These are phyloP conservation scores for Golovinomyces cichoracearum DNA, from an alignment of 2,329 filamentous ascomycete species.

Conservation along the genomic window DNA sequence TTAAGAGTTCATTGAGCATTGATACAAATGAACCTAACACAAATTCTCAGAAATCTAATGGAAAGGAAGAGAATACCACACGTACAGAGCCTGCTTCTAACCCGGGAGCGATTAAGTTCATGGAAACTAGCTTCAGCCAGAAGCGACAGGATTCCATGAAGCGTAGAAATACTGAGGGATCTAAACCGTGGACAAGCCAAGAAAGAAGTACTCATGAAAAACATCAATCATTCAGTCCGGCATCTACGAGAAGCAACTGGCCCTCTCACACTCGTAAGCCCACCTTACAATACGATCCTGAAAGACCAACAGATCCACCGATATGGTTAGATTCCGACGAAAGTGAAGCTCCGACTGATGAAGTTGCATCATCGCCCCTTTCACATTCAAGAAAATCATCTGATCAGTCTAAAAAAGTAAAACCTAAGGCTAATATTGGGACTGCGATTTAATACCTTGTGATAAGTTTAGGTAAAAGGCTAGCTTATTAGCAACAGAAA, in stretches of 20 bases:
- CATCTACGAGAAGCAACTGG: background rate
- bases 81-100: too few relatives aligned
- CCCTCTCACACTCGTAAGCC: background rate
- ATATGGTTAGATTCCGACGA: background rate
- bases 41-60: too few relatives aligned
- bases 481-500: too few relatives aligned
- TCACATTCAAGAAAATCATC: background rate
- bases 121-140: background rate
- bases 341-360: background rate
- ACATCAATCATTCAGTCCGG: background rate
- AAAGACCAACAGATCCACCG: slow-evolving; percentile 1
- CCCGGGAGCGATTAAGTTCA: too few relatives aligned
- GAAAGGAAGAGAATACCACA: too few relatives aligned
- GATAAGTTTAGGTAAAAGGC: too few relatives aligned
- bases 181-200: background rate
- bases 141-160: background rate
- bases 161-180: background rate
- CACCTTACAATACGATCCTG: slow-evolving; percentile 1
- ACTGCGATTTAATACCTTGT: too few relatives aligned
- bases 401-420: too few relatives aligned
- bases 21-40: too few relatives aligned
- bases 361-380: background rate
- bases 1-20: too few relatives aligned
- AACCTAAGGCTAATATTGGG: too few relatives aligned
- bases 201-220: background rate